phyloP scores from a whole-genome alignment of 495 filamentous ascomycete genomes.

The Aspergillus biplanus region DNA sequence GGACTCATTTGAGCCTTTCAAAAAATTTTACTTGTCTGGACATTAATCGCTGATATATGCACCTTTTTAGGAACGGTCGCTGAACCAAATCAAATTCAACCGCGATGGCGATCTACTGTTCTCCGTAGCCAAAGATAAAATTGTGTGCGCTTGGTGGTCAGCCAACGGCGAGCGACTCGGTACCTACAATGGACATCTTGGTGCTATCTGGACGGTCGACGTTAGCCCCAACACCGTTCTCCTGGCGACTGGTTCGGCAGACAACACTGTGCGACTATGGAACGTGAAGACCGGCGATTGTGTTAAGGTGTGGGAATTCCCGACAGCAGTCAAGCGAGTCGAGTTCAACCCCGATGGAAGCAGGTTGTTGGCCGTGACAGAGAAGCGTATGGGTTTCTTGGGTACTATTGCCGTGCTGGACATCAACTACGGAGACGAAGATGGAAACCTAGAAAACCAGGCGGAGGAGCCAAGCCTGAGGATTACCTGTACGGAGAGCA shows the following conservation, averaged over 20 bases:
- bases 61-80: slow-evolving; percentile 76
- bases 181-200: slow-evolving; percentile 95
- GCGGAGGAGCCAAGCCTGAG: slow-evolving; percentile 75
- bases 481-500: slow-evolving; percentile 91
- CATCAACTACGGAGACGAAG: slow-evolving; percentile 60
- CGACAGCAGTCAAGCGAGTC: slow-evolving; percentile 92
- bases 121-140: slow-evolving; percentile 95
- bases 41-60: slow-evolving; percentile 28
- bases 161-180: slow-evolving; percentile 94
- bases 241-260: slow-evolving; percentile 92
- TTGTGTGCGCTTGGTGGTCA: slow-evolving; percentile 92
- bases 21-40: slow-evolving; percentile 10
- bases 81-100: slow-evolving; percentile 98
- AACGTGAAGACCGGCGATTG: slow-evolving; percentile 91
- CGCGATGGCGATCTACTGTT: slow-evolving; percentile 97
- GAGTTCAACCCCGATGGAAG: slow-evolving; percentile 94
- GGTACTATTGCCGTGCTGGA: slow-evolving; percentile 91
- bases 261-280: slow-evolving; percentile 98
- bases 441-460: slow-evolving; percentile 66
- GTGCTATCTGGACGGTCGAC: slow-evolving; percentile 98
- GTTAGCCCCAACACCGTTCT: slow-evolving; percentile 93
- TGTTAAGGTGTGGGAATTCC: slow-evolving; percentile 96
- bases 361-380: slow-evolving; percentile 87
- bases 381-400: slow-evolving; percentile 95
- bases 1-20: slow-evolving; percentile 6